Base-by-base conservation (phyloP, 179 eudicot genomes). In the Actinidia chinensis region DNA sequence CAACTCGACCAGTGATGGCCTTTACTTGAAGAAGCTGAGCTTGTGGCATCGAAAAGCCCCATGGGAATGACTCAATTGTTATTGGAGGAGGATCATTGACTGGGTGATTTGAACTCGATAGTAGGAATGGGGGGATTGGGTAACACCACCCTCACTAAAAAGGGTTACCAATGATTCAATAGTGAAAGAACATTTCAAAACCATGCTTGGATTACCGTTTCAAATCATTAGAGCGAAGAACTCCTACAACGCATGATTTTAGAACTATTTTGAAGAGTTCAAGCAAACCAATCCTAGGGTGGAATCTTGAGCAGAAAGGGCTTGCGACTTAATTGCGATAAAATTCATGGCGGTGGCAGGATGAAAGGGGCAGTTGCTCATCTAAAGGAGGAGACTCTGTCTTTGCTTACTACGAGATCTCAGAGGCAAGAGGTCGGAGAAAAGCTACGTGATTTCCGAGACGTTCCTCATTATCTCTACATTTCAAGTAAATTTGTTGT, bases 71-170 rank as follows among this genome's bases (percentile, higher is more conserved):
- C 77, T 23, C 14, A 10, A 18, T 56, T 15, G 78, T 72, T 77
- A 10, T 14, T 40, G 20, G 33, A 65, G 8, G 55, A 54, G 17
- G 79, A 56, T 47, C 20, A 47, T 7, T 12, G 36, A 36, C 81
- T 81, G 28, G 22, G 76, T 76, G 46, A 1, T 77, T n/a, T 77
- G n/a, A n/a, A n/a, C n/a, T 81, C 0, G 78, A 77, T 3, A n/a
- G 70, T 59, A 4, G 84, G 81, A 46, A 77, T 73, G 78, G 84
- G 78, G 5, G 84, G 84, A 0, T 4, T 81, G 36, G 84, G 81
- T 8, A 81, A 81, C 56, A 77, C 81, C 48, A 73, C 84, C 9
- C 84, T n/a, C 73, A 67, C 66, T 0, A 81, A 68, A 43, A 77
- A 65, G 56, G 75, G 66, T 1, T 81, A 22, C n/a, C 8, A 75